Evolutionary conservation across 441 rosid genomes (phyloP).

Genomic region (Sinapis alba): DNA sequence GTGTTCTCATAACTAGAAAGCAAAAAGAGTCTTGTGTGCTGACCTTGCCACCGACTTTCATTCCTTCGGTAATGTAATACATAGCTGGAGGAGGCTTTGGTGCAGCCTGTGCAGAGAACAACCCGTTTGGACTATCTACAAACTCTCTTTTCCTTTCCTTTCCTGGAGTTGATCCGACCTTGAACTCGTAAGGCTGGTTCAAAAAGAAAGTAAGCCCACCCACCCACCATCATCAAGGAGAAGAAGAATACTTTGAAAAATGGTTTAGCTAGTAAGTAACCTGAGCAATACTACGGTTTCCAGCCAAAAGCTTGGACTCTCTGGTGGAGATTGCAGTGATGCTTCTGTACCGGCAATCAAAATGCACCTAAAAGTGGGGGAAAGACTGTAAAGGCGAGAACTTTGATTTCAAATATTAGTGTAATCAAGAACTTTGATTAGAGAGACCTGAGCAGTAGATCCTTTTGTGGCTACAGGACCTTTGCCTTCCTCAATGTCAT

Average conservation of each 20-base stretch:
- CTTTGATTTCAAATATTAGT: background rate
- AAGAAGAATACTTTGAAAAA: background rate
- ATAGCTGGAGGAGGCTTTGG: slow-evolving; percentile 94
- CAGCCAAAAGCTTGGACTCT: slow-evolving; percentile 92
- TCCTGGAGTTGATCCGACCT: slow-evolving; percentile 83
- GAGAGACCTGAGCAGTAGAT: slow-evolving; percentile 75
- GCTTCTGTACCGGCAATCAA: slow-evolving; percentile 79
- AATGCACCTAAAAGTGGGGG: slow-evolving; percentile 65
- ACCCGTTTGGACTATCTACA: slow-evolving; percentile 90
- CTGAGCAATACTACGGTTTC: slow-evolving; percentile 88
- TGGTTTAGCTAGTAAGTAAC: slow-evolving; percentile 36
- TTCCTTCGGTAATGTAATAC: slow-evolving; percentile 81
- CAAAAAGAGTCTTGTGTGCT: background rate
- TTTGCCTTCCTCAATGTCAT: slow-evolving; percentile 83
- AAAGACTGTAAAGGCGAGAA: background rate
- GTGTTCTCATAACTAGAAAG: background rate
- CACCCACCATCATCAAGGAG: slow-evolving; percentile 2
- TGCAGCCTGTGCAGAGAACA: slow-evolving; percentile 94
- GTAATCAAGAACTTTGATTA: slow-evolving; percentile 5
- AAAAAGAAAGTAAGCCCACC: slow-evolving; percentile 12
- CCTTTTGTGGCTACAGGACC: slow-evolving; percentile 78
- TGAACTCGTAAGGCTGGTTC: slow-evolving; percentile 78
- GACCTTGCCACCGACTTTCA: slow-evolving; percentile 97
- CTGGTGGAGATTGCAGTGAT: slow-evolving; percentile 86
- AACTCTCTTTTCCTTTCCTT: slow-evolving; percentile 84